phyloP scores from a whole-genome alignment of 257 asterid species.

The Petrea volubilis region DNA sequence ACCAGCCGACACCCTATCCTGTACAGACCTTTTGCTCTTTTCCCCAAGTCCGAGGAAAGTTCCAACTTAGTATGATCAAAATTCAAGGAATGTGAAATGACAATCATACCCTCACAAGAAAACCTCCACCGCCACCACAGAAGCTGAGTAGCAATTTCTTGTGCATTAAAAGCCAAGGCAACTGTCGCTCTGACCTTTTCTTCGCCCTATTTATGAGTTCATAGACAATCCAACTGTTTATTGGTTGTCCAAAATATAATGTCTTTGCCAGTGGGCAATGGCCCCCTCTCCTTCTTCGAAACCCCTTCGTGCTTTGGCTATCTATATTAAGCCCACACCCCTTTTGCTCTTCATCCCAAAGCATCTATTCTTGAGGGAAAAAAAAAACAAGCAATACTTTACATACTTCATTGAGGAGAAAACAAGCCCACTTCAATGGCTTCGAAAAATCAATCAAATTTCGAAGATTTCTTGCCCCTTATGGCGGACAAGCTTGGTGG shows the following conservation, averaged over 20 bases:
- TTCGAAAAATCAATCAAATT: constrained; percentile 30
- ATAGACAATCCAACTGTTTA: constrained; percentile 12
- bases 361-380: constrained; percentile 17
- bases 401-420: background rate
- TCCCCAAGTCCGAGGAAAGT: background rate
- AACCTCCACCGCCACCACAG: background rate
- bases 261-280: background rate
- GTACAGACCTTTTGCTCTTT: background rate
- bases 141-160: constrained; percentile 31
- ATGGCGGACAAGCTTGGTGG: constrained; percentile 65
- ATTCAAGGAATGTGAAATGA: background rate
- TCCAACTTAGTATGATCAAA: background rate
- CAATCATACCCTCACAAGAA: background rate
- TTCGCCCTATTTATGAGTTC: constrained; percentile 3
- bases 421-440: constrained; percentile 25
- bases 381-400: background rate
- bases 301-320: constrained; percentile 15
- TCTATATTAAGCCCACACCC: constrained; percentile 26
- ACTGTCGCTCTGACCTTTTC: constrained; percentile 7
- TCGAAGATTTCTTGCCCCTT: constrained; percentile 52
- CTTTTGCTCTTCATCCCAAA: background rate
- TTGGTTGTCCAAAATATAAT: constrained; percentile 27
- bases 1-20: background rate
- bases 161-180: background rate
- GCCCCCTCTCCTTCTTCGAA: constrained; percentile 31